Evolutionary conservation across 441 rosid species (phyloP).

Genomic region (Daphne laureola): DNA sequence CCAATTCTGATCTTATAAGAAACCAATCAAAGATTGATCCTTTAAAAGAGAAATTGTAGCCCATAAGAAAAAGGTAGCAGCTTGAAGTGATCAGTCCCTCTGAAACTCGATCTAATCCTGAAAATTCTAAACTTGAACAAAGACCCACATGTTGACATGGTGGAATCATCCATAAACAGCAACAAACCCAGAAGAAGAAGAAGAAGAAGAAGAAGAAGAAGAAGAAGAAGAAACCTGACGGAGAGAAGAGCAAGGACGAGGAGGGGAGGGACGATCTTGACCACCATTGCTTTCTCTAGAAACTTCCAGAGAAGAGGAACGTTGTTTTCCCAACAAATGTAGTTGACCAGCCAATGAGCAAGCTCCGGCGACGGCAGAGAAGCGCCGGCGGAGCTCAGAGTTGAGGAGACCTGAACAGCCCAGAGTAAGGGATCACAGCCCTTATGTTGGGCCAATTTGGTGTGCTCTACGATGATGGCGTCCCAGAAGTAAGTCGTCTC

Average conservation of each 20-base stretch:
- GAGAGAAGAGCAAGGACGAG: constrained; percentile 56
- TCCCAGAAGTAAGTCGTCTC: constrained; percentile 46
- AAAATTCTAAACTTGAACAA: neutral
- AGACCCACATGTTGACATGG: constrained; percentile 6
- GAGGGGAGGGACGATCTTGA: constrained; percentile 53
- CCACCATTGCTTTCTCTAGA: constrained; percentile 46
- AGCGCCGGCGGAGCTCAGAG: constrained; percentile 33
- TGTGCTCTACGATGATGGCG: constrained; percentile 36
- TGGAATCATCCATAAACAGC: neutral
- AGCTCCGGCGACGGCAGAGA: constrained; percentile 46
- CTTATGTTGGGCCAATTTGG: constrained; percentile 42
- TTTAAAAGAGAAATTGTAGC: neutral
- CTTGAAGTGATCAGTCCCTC: constrained; percentile 2
- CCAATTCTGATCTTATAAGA: too few species aligned
- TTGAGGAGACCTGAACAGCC: constrained; percentile 46
- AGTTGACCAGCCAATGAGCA: constrained; percentile 46
- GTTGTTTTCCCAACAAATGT: constrained; percentile 71
- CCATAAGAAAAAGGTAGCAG: neutral
- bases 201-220: neutral
- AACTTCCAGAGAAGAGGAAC: constrained; percentile 67
- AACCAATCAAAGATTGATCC: too few species aligned
- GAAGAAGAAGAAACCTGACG: constrained; percentile 26
- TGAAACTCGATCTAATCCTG: neutral
- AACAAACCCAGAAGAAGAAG: neutral
- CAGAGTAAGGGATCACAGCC: constrained; percentile 50